Evolutionary conservation across 495 filamentous ascomycete genomes (phyloP), one percentile per base, ranked within the genome.

Genomic region (Aspergillus ellipticus): DNA sequence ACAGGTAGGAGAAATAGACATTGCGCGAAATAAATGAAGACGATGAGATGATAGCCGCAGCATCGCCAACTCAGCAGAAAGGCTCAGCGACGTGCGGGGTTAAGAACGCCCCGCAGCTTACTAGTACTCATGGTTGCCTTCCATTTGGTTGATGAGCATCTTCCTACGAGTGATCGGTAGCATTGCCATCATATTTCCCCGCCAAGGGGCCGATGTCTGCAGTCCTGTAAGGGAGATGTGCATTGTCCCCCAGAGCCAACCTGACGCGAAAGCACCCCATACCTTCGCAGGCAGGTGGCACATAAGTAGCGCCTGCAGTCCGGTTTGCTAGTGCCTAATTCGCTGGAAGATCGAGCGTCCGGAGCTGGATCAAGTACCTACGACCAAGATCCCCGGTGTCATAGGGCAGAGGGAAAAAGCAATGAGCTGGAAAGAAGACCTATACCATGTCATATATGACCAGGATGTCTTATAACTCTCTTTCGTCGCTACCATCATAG

Each of bases 31-130:
- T 37, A 41, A 63, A 66, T 56, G 62, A 61, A 50, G 65, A 58
- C 62, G 63, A 54, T 51, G 42, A 55, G 56, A 62, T 45, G 51
- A 58, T 39, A n/a, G 35, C 50, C 53, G 61, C 53, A 52, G 41
- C 58, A 59, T 58, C 53, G 66, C 61, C 66, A 69, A 55, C 64
- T 57, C 66, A 69, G 66, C 59, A 63, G 54, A 54, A 66, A 57
- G 61, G 60, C 49, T 57, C 49, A 57, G 54, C 54, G 24, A 19
- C 31, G 49, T 62, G 65, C 65, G 61, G 65, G 65, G 67, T 57
- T 64, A 28, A 20, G 8, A 22, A 39, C n/a, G 46, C 42, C 24
- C 52, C 42, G 15, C 42, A 26, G 22, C 35, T 39, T 39, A 39
- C 35, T 39, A 39, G 24, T 28, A 28, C 5, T 39, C 35, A 9